Evolutionary conservation across 1,284 basidiomycete genomes (phyloP).

Genomic region (Sphagnurus paluster): DNA sequence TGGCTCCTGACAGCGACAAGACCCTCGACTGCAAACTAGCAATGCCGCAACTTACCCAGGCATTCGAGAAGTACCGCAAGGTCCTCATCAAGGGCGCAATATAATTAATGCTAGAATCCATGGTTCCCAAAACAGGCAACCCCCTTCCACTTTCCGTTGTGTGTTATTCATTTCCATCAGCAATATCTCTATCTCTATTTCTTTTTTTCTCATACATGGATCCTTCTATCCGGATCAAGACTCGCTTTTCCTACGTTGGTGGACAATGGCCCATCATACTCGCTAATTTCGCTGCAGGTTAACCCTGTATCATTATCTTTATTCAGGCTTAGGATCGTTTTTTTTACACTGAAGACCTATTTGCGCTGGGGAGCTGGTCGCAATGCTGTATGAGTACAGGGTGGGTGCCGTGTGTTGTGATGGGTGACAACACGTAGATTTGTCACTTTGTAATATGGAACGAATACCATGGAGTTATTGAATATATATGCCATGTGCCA

Average conservation of each 20-base stretch:
- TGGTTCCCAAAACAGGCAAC: conserved; percentile 3
- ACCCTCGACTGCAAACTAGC: conserved; percentile 68
- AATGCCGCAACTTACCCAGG: conserved; percentile 50
- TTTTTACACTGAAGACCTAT: conserved; percentile 13
- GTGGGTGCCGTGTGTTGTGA: conserved; percentile 4
- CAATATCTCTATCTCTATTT: conserved; percentile 15
- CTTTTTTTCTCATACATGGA: conserved; percentile 16
- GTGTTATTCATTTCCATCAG: too few species aligned
- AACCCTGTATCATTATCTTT: conserved; percentile 15
- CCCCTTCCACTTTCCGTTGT: conserved; percentile 20
- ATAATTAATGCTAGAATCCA: conserved; percentile 25
- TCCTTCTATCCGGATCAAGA: conserved; percentile 15
- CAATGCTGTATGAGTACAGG: too few species aligned
- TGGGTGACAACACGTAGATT: conserved; percentile 8
- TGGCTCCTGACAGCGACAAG: conserved; percentile 57
- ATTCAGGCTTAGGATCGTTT: conserved; percentile 12
- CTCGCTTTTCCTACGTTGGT: not conserved
- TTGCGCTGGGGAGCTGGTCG: too few species aligned
- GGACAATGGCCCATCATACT: conserved; percentile 4
- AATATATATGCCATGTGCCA: too few species aligned
- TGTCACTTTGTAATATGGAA: conserved; percentile 14
- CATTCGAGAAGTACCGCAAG: conserved; percentile 76
- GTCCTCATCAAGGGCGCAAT: conserved; percentile 74
- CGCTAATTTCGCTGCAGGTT: conserved; percentile 18
- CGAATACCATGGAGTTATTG: conserved; percentile 5